Base-by-base conservation (phyloP, 2,329 filamentous ascomycete species). In the Thyridium curvatum region DNA sequence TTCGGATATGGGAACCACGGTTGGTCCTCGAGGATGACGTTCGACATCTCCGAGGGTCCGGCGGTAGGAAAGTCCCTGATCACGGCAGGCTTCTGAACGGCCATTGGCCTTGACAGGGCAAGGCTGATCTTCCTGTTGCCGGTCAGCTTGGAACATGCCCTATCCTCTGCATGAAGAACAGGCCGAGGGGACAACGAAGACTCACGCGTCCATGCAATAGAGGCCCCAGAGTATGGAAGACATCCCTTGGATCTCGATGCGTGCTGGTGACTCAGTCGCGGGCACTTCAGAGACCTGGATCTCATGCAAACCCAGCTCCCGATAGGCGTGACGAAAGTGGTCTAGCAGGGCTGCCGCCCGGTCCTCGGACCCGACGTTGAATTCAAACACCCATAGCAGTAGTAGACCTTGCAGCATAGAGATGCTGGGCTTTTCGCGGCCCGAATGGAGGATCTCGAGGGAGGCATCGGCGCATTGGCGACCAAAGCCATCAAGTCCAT, bases 151-250 rank as follows among this genome's bases (percentile, higher is more conserved):
- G n/a, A n/a, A n/a, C n/a, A n/a, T n/a, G n/a, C n/a, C n/a, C n/a
- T n/a, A n/a, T n/a, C n/a, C n/a, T n/a, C n/a, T n/a, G n/a, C n/a
- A n/a, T n/a, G 32, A 31, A 21, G 17, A 12, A 21, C 3, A 26
- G 8, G 18, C 4, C n/a, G n/a, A n/a, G n/a, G n/a, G n/a, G n/a
- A n/a, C n/a, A n/a, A n/a, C n/a, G n/a, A n/a, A 16, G 16, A 26
- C 52, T 35, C 39, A 52, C 51, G 39, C 40, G 12, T 52, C 45
- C 9, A 52, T 34, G 38, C 37, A 45, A 18, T 51, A 52, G 8
- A 54, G 42, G 2, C 50, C 52, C 47, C 49, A 53, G 5, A 42
- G 16, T 4, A 50, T 47, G 3, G 34, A 40, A 3, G 43, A 42
- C 6, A 45, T 6, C 2, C 46, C 49, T 34, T 46, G 41, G 10